Evolutionary conservation across 495 filamentous ascomycete species (phyloP), one percentile per base, ranked within the genome.

Genomic region (Pyrenopolyporus hunteri): DNA sequence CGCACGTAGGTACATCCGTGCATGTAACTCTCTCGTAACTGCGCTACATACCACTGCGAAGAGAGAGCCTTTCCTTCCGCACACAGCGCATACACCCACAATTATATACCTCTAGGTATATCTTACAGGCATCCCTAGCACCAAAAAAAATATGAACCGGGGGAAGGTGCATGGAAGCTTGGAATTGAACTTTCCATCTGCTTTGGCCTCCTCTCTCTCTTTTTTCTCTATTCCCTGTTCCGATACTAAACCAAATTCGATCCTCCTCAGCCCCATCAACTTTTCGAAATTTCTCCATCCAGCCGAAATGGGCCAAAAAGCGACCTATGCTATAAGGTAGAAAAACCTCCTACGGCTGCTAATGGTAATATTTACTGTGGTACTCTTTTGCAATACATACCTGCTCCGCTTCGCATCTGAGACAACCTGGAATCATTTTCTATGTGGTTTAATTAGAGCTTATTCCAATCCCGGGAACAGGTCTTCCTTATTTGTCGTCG

Each of bases 401-500:
- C n/a, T n/a, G n/a, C n/a, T n/a, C 54, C 47, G 43, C 45, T 57
- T 61, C 53, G 40, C 40, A 59, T 59, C 46, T 57, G 52, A 66
- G 51, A 61, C 63, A 61, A 57, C 9, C 26, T 29, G 5, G 9
- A 5, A 28, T 52, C 49, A 55, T 48, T 50, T 47, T 58, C 35
- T 55, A 58, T 17, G 17, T 55, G 39, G 43, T 58, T 58, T 57
- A 53, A 63, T 63, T 58, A 63, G 51, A 52, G 47, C 50, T 47
- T 39, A 50, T 51, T 45, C 42, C 23, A 23, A 45, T 37, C 44
- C 47, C 26, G 28, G 45, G 32, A 50, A 43, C 33, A 43, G 16
- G 7, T 66, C 52, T 56, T 66, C 57, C 51, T 22, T 49, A 57
- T 66, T 61, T 49, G 57, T 67, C 53, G 51, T 62, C 46, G 53